These are phyloP conservation scores for Crithidia bombi DNA, from an alignment of 208 protist genomes.

Conservation along the genomic window DNA sequence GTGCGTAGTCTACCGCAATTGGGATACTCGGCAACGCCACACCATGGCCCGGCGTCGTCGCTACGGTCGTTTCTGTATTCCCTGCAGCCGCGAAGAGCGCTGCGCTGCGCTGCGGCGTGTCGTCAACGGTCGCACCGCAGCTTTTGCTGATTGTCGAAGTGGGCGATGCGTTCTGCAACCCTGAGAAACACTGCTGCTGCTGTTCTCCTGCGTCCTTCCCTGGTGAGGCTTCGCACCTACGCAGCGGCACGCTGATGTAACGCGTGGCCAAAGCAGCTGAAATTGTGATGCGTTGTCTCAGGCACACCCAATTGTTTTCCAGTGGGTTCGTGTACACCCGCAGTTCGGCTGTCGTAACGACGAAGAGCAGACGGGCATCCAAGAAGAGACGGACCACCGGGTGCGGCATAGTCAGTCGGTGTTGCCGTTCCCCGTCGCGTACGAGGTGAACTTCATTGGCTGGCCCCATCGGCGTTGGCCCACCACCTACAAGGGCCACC, in stretches of 20 bases:
- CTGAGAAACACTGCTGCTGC: not conserved
- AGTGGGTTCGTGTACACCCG: constrained; percentile 51
- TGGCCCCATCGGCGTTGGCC: constrained; percentile 50
- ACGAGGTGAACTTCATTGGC: constrained; percentile 34
- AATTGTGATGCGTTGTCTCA: constrained; percentile 16
- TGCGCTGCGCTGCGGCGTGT: too few species aligned
- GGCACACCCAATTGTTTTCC: constrained; percentile 31
- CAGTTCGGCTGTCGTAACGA: constrained; percentile 38
- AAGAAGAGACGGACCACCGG: constrained; percentile 40
- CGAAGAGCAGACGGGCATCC: constrained; percentile 42
- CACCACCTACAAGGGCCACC: constrained; percentile 68
- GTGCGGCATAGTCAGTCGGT: constrained; percentile 17
- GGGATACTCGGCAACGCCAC: constrained; percentile 26
- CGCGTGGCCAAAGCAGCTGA: constrained; percentile 12
- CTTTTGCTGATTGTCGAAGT: too few species aligned
- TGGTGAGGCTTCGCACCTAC: not conserved
- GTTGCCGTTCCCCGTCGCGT: constrained; percentile 19
- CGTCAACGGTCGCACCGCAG: too few species aligned
- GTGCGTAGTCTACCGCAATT: constrained; percentile 51
- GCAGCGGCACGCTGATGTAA: constrained; percentile 1
- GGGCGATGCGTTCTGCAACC: too few species aligned
- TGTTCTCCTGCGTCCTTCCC: not conserved
- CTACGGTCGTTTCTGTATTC: not conserved
- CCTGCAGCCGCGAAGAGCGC: not conserved
- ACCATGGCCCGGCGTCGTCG: not conserved